phyloP scores from a whole-genome alignment of 306 rosid genomes.

The Casuarina cunninghamiana region DNA sequence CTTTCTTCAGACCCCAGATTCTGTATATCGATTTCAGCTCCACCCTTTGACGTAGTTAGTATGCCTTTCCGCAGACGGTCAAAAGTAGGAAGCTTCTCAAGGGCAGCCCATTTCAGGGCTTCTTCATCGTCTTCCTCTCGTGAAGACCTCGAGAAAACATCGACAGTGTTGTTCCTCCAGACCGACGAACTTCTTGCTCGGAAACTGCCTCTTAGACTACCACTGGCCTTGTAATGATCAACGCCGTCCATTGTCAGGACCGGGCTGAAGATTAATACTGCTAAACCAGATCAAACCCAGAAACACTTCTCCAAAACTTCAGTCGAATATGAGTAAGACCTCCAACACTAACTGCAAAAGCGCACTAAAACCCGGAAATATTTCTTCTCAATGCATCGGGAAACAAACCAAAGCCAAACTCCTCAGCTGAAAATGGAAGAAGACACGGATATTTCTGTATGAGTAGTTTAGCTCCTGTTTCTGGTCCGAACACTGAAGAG shows the following conservation, averaged over 20 bases:
- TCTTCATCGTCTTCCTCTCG: conserved; percentile 34
- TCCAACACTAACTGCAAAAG: background rate
- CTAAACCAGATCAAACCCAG: conserved; percentile 1
- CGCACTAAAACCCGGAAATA: background rate
- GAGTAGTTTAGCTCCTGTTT: background rate
- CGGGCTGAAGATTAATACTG: background rate
- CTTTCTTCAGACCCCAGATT: conserved; percentile 24
- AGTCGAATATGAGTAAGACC: background rate
- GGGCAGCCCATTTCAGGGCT: conserved; percentile 39
- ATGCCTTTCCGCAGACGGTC: conserved; percentile 33
- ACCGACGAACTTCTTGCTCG: conserved; percentile 16
- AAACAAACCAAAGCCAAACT: background rate
- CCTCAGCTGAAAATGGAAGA: background rate
- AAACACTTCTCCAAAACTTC: background rate
- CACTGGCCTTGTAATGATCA: conserved; percentile 3
- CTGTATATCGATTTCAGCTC: conserved; percentile 16
- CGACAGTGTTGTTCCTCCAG: conserved; percentile 18
- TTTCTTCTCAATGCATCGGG: background rate
- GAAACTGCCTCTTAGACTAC: conserved; percentile 23
- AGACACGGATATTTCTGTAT: background rate
- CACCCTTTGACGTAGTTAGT: conserved; percentile 14
- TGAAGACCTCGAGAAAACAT: conserved; percentile 26
- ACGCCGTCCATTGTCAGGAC: background rate
- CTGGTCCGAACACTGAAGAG: background rate
- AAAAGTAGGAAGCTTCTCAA: conserved; percentile 39